Percentiles rank a stretch among this genome's conserved stretches.
phyloP scores from a whole-genome alignment of 805 yeast genomes.

The Zygoascus bituminiphila region DNA sequence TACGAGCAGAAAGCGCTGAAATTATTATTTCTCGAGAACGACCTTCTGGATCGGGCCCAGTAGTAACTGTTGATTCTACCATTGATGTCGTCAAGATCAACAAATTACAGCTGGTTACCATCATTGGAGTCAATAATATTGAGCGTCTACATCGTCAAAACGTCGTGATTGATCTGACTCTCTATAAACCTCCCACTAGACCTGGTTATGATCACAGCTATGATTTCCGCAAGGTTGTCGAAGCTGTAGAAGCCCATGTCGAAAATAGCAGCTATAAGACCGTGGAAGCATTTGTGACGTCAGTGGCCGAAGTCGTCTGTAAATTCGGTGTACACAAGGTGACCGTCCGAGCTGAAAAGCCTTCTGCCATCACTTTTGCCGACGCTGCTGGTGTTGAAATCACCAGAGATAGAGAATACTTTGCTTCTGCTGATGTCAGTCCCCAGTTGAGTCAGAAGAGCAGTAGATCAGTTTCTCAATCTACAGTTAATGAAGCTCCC shows the following conservation, averaged over 20 bases:
- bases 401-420: conserved; percentile 38
- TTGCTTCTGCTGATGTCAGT: conserved; percentile 16
- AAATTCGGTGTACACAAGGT: conserved; percentile 37
- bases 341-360: conserved; percentile 65
- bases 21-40: conserved; percentile 34
- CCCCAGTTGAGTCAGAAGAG: neutral
- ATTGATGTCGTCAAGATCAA: conserved; percentile 36
- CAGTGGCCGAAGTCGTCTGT: conserved; percentile 53
- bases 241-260: conserved; percentile 49
- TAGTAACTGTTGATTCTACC: conserved; percentile 15
- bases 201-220: conserved; percentile 21
- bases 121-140: conserved; percentile 91
- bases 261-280: conserved; percentile 80
- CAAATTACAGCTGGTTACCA: conserved; percentile 52
- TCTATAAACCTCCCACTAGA: conserved; percentile 33
- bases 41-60: conserved; percentile 8
- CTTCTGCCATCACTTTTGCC: conserved; percentile 80
- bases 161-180: conserved; percentile 47
- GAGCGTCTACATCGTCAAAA: conserved; percentile 79
- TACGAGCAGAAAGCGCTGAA: conserved; percentile 46
- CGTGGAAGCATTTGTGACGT: conserved; percentile 81
- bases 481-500: conserved; percentile 3
- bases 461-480: neutral
- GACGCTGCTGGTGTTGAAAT: conserved; percentile 87
- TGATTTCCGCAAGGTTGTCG: conserved; percentile 37